Evolutionary conservation across 139 green algal genomes (phyloP).

Genomic region (Micromonas commoda): DNA sequence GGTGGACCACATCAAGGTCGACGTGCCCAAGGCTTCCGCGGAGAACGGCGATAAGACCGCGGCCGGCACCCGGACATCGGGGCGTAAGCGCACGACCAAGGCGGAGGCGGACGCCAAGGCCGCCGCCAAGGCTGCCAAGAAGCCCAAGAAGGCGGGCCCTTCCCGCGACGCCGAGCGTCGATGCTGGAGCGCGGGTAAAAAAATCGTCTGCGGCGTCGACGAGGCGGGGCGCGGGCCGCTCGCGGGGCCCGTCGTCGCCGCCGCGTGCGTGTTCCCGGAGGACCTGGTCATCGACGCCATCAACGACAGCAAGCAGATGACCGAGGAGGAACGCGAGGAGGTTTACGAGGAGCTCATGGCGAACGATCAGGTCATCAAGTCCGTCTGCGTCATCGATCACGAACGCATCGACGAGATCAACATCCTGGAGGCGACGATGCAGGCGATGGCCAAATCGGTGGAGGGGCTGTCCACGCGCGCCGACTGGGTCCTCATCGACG

Average conservation of each 20-base stretch:
- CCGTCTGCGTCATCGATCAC: constrained; percentile 57
- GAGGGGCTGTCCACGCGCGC: constrained; percentile 17
- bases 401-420: constrained; percentile 80
- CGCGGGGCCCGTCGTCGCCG: constrained; percentile 62
- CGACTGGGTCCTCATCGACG: constrained; percentile 39
- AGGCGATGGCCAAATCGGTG: constrained; percentile 30
- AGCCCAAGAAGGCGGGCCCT: neutral
- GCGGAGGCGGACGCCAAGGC: neutral
- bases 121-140: neutral
- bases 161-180: constrained; percentile 3
- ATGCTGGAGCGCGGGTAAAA: constrained; percentile 26
- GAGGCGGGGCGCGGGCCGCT: constrained; percentile 82
- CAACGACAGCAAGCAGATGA: constrained; percentile 71
- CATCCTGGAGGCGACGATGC: constrained; percentile 66
- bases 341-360: constrained; percentile 50
- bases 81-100: constrained; percentile 2
- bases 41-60: no score
- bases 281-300: constrained; percentile 33
- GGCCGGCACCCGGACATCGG: no score
- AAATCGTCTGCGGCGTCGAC: constrained; percentile 52
- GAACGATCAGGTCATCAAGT: constrained; percentile 24
- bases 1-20: no score
- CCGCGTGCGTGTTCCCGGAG: constrained; percentile 38
- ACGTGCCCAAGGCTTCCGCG: no score
- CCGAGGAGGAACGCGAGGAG: constrained; percentile 53